Conservation (phyloP, 306 rosid genomes). For the Casuarina cunninghamiana region DNA sequence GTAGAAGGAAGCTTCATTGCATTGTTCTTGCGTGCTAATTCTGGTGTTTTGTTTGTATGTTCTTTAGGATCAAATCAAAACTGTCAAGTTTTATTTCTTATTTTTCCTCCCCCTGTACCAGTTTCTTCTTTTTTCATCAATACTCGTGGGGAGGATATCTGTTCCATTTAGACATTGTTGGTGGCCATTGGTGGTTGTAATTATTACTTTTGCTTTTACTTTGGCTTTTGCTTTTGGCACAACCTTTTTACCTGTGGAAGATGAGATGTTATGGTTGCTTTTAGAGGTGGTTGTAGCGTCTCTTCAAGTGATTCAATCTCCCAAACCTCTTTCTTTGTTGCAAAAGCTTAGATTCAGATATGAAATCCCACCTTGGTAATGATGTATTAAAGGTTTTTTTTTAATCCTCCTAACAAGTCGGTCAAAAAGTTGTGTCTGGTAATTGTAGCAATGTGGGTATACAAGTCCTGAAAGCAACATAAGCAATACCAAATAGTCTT, state of each 20-base stretch:
- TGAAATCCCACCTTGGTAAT: constrained; percentile 1
- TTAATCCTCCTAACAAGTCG: neutral
- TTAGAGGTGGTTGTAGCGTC: constrained; percentile 1
- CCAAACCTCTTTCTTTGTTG: neutral
- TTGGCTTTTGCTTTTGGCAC: constrained; percentile 45
- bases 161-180: constrained; percentile 36
- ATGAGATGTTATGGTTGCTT: constrained; percentile 1
- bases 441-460: no score
- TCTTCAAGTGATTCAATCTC: constrained; percentile 2
- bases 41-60: constrained; percentile 41
- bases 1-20: constrained; percentile 11
- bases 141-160: constrained; percentile 27
- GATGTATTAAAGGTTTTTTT: neutral
- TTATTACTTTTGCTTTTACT: constrained; percentile 44
- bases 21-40: constrained; percentile 29
- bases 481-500: no score
- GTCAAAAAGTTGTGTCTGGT: neutral
- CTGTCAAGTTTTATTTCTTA: constrained; percentile 19
- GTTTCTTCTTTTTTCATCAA: constrained; percentile 14
- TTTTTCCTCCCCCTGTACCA: constrained; percentile 14
- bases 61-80: constrained; percentile 21
- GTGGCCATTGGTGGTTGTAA: constrained; percentile 51
- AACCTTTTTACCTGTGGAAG: constrained; percentile 28
- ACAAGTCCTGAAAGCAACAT: neutral
- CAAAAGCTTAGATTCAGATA: constrained; percentile 4